phyloP scores from a whole-genome alignment of 768 basidiomycete species.

The Pilatotrama ljubarskyi region DNA sequence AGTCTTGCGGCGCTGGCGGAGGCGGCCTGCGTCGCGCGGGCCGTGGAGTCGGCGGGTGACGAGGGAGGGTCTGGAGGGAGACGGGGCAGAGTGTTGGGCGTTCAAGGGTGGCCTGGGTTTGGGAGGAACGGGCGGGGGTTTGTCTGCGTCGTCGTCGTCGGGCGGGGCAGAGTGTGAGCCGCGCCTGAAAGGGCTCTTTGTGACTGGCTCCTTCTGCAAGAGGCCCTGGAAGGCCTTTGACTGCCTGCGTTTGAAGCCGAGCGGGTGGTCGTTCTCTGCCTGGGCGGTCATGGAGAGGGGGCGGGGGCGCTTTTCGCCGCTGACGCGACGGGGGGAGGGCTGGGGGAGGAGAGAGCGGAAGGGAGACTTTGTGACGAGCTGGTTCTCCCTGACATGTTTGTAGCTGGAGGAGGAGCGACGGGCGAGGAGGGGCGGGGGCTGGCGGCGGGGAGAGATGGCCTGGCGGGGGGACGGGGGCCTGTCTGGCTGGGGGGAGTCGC shows the following conservation, averaged over 20 bases:
- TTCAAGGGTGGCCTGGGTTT: slow-evolving; percentile 15
- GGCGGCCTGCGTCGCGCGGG: slow-evolving; percentile 56
- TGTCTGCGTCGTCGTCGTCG: slow-evolving; percentile 17
- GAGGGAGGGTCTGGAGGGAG: slow-evolving; percentile 31
- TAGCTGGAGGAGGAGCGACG: slow-evolving; percentile 78
- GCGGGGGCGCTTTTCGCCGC: slow-evolving; percentile 77
- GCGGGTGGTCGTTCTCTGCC: slow-evolving; percentile 70
- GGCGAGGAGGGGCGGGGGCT: slow-evolving; percentile 53
- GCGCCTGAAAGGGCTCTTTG: slow-evolving; percentile 71
- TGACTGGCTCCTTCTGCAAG: slow-evolving; percentile 73
- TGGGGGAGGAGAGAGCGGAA: slow-evolving; percentile 70
- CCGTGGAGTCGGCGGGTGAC: slow-evolving; percentile 65
- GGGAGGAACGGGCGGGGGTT: slow-evolving; percentile 30
- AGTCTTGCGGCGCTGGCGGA: slow-evolving; percentile 62
- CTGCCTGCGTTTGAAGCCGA: slow-evolving; percentile 71
- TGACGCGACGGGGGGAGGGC: slow-evolving; percentile 52
- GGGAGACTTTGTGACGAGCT: slow-evolving; percentile 84
- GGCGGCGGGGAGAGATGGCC: slow-evolving; percentile 27
- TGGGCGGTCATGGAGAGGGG: slow-evolving; percentile 71
- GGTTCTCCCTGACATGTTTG: slow-evolving; percentile 72
- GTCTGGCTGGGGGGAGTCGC: slow-evolving; percentile 45
- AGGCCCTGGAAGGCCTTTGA: slow-evolving; percentile 75
- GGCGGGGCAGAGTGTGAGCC: slow-evolving; percentile 33
- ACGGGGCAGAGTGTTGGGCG: slow-evolving; percentile 25
- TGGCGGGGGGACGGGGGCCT: slow-evolving; percentile 34